Percentiles rank a stretch among this genome's conserved stretches.
Conservation (phyloP, 2,329 filamentous ascomycete species). For the Diaporthe ilicicola region DNA sequence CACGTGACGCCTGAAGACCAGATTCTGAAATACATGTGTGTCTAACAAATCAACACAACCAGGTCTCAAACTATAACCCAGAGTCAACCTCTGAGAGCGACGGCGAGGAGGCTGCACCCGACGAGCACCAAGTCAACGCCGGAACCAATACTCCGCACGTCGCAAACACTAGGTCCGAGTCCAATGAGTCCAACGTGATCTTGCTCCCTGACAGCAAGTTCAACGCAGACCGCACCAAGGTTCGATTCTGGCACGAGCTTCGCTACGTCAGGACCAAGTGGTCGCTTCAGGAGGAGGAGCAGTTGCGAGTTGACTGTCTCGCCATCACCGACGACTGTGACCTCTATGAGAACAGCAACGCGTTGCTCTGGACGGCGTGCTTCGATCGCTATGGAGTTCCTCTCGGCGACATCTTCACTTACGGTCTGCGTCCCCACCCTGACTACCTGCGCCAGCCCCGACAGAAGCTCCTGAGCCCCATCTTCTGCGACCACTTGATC, state of each 20-base stretch:
- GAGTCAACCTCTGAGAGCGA: neutral
- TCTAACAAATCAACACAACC: neutral
- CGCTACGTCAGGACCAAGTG: constrained; percentile 9
- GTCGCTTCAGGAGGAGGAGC: neutral
- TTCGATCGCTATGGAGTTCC: constrained; percentile 7
- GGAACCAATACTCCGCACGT: neutral
- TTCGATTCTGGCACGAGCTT: constrained; percentile 11
- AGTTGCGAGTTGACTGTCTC: neutral
- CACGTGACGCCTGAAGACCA: too few relatives aligned
- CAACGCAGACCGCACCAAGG: neutral
- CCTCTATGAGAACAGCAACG: neutral
- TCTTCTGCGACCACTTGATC: constrained; percentile 1
- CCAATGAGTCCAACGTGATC: neutral
- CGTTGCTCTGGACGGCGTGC: neutral
- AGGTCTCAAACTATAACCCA: neutral
- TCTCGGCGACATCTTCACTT: constrained; percentile 18
- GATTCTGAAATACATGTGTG: neutral
- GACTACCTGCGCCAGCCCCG: neutral
- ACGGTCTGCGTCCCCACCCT: constrained; percentile 7
- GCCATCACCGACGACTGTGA: neutral
- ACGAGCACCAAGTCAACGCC: neutral
- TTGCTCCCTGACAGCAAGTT: constrained; percentile 18
- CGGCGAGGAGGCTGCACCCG: neutral
- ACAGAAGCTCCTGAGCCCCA: neutral
- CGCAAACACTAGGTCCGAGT: neutral